Conservation (phyloP, 192 early-diverging fungal species). For the Thoreauomyces humboldtii region DNA sequence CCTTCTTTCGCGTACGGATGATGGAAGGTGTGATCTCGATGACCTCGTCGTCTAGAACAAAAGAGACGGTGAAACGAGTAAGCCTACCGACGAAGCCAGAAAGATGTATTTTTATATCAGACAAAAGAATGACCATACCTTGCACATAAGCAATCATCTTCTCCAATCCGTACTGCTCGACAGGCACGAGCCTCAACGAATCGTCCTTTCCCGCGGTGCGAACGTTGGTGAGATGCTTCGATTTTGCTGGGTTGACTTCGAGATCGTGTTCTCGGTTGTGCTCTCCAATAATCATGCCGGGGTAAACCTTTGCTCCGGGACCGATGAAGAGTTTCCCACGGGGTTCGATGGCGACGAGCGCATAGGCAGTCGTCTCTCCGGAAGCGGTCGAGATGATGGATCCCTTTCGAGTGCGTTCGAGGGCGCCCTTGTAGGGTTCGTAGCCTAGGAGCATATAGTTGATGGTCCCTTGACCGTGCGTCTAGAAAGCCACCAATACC, state of each 20-base stretch:
- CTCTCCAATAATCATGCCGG: slow-evolving; percentile 87
- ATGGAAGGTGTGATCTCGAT: slow-evolving; percentile 77
- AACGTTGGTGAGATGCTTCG: slow-evolving; percentile 80
- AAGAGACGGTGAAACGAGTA: neutral
- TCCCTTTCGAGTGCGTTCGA: slow-evolving; percentile 75
- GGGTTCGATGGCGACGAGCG: slow-evolving; percentile 70
- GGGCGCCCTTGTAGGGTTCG: slow-evolving; percentile 66
- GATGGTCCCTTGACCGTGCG: slow-evolving; percentile 76
- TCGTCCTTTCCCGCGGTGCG: slow-evolving; percentile 79
- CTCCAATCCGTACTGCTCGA: slow-evolving; percentile 66
- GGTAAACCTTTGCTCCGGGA: slow-evolving; percentile 73
- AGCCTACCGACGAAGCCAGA: neutral
- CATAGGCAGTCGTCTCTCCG: slow-evolving; percentile 71
- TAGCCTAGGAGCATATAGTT: slow-evolving; percentile 77
- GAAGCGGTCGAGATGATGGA: slow-evolving; percentile 69
- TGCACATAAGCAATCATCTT: slow-evolving; percentile 74
- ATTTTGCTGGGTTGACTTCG: slow-evolving; percentile 81
- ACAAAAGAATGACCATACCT: slow-evolving; percentile 21
- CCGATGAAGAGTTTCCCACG: slow-evolving; percentile 77
- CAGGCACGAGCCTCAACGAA: slow-evolving; percentile 65
- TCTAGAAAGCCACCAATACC: slow-evolving; percentile 28
- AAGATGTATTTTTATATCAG: neutral
- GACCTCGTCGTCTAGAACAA: slow-evolving; percentile 80
- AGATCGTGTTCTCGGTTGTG: slow-evolving; percentile 72
- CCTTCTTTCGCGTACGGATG: slow-evolving; percentile 73